Percentiles rank a stretch among this genome's conserved stretches.
Conservation (phyloP, 202 grass and related monocot genomes). For the Setaria italica region DNA sequence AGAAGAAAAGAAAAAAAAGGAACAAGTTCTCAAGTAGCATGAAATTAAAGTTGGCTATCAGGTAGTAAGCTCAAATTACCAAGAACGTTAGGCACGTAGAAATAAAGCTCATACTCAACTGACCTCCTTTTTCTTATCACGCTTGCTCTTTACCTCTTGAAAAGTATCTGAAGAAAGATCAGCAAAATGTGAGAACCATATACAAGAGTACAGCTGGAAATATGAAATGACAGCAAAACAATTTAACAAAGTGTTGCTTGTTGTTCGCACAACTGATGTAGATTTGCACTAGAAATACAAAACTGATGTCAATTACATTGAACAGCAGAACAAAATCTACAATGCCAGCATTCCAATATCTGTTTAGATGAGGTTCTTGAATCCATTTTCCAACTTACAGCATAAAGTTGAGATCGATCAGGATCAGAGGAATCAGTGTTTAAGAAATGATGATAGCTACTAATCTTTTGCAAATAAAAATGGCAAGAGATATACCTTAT, state of each 20-base stretch:
- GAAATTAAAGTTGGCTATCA: constrained; percentile 32
- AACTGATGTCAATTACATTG: constrained; percentile 7
- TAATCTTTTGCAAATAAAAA: constrained; percentile 13
- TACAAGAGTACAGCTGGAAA: constrained; percentile 15
- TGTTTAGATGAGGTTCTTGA: constrained; percentile 3
- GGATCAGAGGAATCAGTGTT: not conserved
- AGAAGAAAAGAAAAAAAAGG: not conserved
- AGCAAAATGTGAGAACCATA: constrained; percentile 28
- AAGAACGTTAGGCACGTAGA: not conserved
- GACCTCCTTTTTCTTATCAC: constrained; percentile 92
- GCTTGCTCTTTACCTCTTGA: constrained; percentile 89
- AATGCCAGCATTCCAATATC: constrained; percentile 13
- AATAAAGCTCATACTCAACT: constrained; percentile 34
- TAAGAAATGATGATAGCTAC: constrained; percentile 13
- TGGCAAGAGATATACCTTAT: constrained; percentile 1
- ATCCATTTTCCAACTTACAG: constrained; percentile 3
- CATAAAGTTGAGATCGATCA: not conserved
- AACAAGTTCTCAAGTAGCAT: not conserved
- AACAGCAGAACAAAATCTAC: constrained; percentile 11
- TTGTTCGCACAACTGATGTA: not conserved
- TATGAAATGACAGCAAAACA: constrained; percentile 2
- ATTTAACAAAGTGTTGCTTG: not conserved
- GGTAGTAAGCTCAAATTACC: not conserved
- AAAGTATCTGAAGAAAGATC: constrained; percentile 75
- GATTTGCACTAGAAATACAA: not conserved